A percentile compares a stretch with the other conserved stretches of the same genome.
phyloP scores from a whole-genome alignment of 176 grass and related monocot genomes.

The Chrysopogon serrulatus region DNA sequence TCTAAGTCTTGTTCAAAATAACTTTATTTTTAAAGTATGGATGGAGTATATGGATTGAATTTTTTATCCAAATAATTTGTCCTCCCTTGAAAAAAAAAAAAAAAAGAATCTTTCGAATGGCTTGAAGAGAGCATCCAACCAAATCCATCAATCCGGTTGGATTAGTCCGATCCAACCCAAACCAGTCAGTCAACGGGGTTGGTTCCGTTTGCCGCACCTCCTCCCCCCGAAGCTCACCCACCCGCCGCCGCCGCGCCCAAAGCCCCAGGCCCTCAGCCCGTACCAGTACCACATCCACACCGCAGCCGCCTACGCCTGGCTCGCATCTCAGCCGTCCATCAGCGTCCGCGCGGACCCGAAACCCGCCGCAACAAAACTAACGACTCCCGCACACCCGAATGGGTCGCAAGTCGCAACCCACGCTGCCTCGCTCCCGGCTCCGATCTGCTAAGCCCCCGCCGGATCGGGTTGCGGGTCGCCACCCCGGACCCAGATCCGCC shows the following conservation, averaged over 20 bases:
- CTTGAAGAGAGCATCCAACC: no score
- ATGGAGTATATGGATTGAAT: no score
- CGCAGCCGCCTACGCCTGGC: not conserved
- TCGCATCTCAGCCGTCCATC: conserved; percentile 32
- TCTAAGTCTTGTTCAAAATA: no score
- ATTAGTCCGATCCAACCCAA: conserved; percentile 2
- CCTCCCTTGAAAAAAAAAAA: no score
- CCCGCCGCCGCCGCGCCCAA: no score
- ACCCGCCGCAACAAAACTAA: conserved; percentile 22
- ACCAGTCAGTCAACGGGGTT: not conserved
- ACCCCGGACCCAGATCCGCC: conserved; percentile 30
- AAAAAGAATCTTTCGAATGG: no score
- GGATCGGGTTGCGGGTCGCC: conserved; percentile 76
- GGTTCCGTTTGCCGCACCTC: not conserved
- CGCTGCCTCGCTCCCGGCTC: conserved; percentile 29
- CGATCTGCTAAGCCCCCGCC: conserved; percentile 63
- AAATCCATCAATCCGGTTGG: not conserved
- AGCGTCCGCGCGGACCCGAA: conserved; percentile 20
- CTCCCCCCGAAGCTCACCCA: not conserved
- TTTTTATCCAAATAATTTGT: no score
- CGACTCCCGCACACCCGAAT: not conserved
- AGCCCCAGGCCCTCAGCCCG: no score
- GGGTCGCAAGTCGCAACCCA: conserved; percentile 41
- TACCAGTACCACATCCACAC: not conserved
- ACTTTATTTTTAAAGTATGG: no score